Percentiles rank a stretch among this genome's conserved stretches.
phyloP scores from a whole-genome alignment of 805 yeast genomes.

The Grigorovia transvaalensis region DNA sequence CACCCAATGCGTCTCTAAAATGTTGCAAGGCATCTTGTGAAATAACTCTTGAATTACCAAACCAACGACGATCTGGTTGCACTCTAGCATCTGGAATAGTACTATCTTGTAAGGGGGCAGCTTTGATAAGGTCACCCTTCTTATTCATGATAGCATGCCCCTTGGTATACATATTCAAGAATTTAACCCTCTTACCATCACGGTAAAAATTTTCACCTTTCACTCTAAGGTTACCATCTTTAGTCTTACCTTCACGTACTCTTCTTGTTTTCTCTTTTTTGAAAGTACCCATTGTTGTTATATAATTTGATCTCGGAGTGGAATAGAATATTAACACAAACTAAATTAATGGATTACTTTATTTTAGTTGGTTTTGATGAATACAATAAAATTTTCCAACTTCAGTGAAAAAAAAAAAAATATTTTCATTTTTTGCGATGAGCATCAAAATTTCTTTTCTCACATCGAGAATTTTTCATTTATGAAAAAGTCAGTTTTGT shows the following conservation, averaged over 20 bases:
- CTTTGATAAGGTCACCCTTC: slow-evolving; percentile 74
- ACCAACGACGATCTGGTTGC: slow-evolving; percentile 95
- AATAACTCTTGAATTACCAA: slow-evolving; percentile 93
- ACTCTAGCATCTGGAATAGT: slow-evolving; percentile 87
- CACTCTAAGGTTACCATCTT: slow-evolving; percentile 85
- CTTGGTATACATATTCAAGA: slow-evolving; percentile 82
- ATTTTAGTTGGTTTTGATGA: not conserved
- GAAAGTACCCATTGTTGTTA: slow-evolving; percentile 69
- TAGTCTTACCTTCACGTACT: slow-evolving; percentile 64
- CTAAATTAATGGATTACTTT: not conserved
- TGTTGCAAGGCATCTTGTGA: slow-evolving; percentile 93
- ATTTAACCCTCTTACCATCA: slow-evolving; percentile 87
- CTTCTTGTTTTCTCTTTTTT: slow-evolving; percentile 89
- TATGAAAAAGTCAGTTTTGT: not conserved
- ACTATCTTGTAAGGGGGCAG: slow-evolving; percentile 80
- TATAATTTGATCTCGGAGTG: not conserved
- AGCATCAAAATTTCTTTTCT: slow-evolving; percentile 1
- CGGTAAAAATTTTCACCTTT: slow-evolving; percentile 95
- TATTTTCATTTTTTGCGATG: slow-evolving; percentile 3
- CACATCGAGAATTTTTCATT: not conserved
- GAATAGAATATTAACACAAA: not conserved
- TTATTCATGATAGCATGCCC: slow-evolving; percentile 84
- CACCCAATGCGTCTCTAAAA: slow-evolving; percentile 89
- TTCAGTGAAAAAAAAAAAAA: no score
- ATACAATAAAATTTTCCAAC: slow-evolving; percentile 9